Conservation (phyloP, 345 rosid genomes). For the Eutrema japonicum region DNA sequence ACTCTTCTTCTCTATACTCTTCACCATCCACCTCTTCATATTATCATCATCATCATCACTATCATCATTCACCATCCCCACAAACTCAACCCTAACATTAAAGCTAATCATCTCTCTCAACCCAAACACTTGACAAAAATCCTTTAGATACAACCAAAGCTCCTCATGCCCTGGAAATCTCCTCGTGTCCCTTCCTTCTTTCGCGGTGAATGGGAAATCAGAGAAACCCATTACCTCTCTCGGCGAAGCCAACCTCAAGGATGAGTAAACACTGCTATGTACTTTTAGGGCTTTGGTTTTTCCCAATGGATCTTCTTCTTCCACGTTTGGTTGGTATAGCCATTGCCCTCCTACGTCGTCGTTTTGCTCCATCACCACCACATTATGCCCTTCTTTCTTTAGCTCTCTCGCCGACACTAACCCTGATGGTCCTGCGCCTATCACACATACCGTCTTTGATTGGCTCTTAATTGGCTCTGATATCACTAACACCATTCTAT, state of each 20-base stretch:
- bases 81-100: constrained; percentile 73
- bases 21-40: constrained; percentile 74
- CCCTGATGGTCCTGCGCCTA: constrained; percentile 92
- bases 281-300: constrained; percentile 47
- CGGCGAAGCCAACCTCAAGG: constrained; percentile 66
- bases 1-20: constrained; percentile 49
- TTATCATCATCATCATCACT: constrained; percentile 48
- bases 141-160: constrained; percentile 74
- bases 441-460: constrained; percentile 65
- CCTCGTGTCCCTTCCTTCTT: constrained; percentile 72
- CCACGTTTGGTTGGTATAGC: constrained; percentile 66
- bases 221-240: constrained; percentile 89
- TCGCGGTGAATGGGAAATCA: constrained; percentile 73
- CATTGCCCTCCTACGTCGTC: constrained; percentile 91
- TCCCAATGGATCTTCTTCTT: constrained; percentile 63
- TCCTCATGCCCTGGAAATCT: constrained; percentile 85
- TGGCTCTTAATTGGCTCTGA: constrained; percentile 26
- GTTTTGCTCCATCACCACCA: constrained; percentile 75
- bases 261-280: constrained; percentile 82
- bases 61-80: constrained; percentile 53
- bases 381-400: constrained; percentile 70
- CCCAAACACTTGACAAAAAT: constrained; percentile 68
- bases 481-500: constrained; percentile 26
- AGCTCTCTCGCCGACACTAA: constrained; percentile 84
- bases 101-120: constrained; percentile 74